Evolutionary conservation across 1,284 basidiomycete genomes (phyloP).

Genomic region (Cutaneotrichosporon mucoides): DNA sequence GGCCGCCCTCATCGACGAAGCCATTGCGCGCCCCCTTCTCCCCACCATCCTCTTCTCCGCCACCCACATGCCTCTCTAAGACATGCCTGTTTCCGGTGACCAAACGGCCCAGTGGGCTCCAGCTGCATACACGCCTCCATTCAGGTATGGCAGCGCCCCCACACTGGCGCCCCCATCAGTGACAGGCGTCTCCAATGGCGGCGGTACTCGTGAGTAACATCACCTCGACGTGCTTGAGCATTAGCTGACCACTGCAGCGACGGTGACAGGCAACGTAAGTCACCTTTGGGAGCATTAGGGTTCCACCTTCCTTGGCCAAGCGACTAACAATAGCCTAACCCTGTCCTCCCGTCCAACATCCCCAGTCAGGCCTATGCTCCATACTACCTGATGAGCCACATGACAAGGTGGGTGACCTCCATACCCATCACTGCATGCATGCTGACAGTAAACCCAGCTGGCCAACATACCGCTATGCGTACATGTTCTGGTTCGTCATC

Average conservation of each 20-base stretch:
- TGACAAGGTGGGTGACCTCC: constrained; percentile 38
- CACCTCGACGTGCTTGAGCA: too few relatives aligned
- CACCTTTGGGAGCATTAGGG: too few relatives aligned
- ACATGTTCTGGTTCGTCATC: constrained; percentile 43
- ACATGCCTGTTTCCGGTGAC: not conserved
- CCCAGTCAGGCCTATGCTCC: constrained; percentile 24
- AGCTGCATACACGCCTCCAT: not conserved
- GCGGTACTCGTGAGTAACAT: not conserved
- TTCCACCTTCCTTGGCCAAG: too few relatives aligned
- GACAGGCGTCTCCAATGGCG: not conserved
- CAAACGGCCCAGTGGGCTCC: not conserved
- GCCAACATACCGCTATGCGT: constrained; percentile 47
- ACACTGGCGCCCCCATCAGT: not conserved
- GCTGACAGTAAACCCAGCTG: constrained; percentile 17
- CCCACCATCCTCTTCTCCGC: not conserved
- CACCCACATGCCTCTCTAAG: not conserved
- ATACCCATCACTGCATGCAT: too few relatives aligned
- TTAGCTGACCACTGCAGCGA: not conserved
- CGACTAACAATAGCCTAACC: not conserved
- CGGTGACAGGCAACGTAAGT: not conserved
- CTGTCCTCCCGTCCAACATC: constrained; percentile 8
- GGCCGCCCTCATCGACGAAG: not conserved
- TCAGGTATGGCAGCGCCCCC: not conserved
- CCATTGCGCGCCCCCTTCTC: not conserved
- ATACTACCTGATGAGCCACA: constrained; percentile 42